Evolutionary conservation across 2,329 filamentous ascomycete genomes (phyloP).

Genomic region (Zelopaecilomyces penicillatus): DNA sequence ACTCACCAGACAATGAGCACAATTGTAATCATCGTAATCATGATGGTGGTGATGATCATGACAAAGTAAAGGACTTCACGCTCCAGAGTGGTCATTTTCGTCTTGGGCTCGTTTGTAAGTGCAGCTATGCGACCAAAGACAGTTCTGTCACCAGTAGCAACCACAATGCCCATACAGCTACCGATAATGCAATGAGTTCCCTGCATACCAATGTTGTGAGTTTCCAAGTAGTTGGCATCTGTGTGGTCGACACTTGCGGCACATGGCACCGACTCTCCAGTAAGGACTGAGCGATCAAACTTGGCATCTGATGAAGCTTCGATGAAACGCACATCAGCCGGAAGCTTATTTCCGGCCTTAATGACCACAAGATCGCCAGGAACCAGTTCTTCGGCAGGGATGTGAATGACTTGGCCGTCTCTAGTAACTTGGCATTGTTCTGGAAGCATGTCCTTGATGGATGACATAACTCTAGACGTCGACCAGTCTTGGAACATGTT

Average conservation of each 20-base stretch:
- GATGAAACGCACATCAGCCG: slow-evolving; percentile 64
- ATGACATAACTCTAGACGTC: slow-evolving; percentile 67
- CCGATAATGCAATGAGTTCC: slow-evolving; percentile 73
- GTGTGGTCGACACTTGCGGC: slow-evolving; percentile 56
- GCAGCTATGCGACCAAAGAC: slow-evolving; percentile 71
- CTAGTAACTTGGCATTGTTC: slow-evolving; percentile 60
- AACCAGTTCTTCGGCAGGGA: slow-evolving; percentile 53
- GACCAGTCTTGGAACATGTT: slow-evolving; percentile 69
- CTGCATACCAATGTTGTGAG: slow-evolving; percentile 65
- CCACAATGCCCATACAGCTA: slow-evolving; percentile 56
- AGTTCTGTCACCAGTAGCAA: slow-evolving; percentile 63
- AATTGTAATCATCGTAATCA: slow-evolving; percentile 55
- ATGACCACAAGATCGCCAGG: slow-evolving; percentile 63
- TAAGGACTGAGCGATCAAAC: slow-evolving; percentile 67
- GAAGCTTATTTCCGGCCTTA: slow-evolving; percentile 64
- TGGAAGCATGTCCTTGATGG: slow-evolving; percentile 73
- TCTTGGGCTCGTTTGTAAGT: slow-evolving; percentile 61
- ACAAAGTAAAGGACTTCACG: slow-evolving; percentile 68
- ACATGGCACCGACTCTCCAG: slow-evolving; percentile 58
- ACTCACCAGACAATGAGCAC: slow-evolving; percentile 58
- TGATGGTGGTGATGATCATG: slow-evolving; percentile 57
- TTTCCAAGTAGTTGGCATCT: slow-evolving; percentile 69
- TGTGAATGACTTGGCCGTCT: slow-evolving; percentile 41
- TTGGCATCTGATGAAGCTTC: slow-evolving; percentile 60
- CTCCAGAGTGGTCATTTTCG: slow-evolving; percentile 60